Evolutionary conservation across 768 basidiomycete species (phyloP), one percentile per base, ranked within the genome.

Genomic region (Termitomyces sp.): DNA sequence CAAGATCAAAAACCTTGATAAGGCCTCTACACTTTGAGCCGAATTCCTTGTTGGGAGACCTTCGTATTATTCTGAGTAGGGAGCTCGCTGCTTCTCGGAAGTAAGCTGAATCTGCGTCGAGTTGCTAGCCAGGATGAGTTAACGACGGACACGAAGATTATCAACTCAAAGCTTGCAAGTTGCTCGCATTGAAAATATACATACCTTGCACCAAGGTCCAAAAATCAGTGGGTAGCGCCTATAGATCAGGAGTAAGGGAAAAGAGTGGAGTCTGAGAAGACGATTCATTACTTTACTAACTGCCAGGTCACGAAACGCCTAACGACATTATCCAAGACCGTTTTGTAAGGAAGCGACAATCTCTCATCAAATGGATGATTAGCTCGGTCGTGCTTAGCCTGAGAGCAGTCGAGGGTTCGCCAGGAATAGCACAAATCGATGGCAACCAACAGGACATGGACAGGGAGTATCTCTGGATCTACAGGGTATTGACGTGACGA

Each of bases 181-280:
- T 37, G 49, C 46, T 45, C 57, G 54, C 54, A 57, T 60, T 47
- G 55, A 12, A 24, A 14, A 20, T 26, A 43, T 47, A 18, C 42
- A 68, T 74, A 87, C 89, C 75, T 79, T 78, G 66, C 78, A 76
- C 84, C 85, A 85, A 27, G 76, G 70, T 2, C 91, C 91, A 68
- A 92, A 93, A 56, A 91, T 81, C 39, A 90, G 75, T 22, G 91
- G 91, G 72, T 91, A 91, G 3, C 85, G 84, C 65, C 91, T 92
- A 63, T 36, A 22, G 54, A 39, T 44, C 12, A 6, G 14, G 6
- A 47, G 24, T 56, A 16, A 49, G 24, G 20, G 34, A 18, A 32
- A 13, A 6, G 22, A 44, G 1, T 18, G 36, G 24, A 55, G 27
- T 39, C 37, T 59, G 12, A 59, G 27, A 13, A 37, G 30, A 39